phyloP scores from a whole-genome alignment of 2,329 filamentous ascomycete genomes.

The Neofusicoccum ribis region DNA sequence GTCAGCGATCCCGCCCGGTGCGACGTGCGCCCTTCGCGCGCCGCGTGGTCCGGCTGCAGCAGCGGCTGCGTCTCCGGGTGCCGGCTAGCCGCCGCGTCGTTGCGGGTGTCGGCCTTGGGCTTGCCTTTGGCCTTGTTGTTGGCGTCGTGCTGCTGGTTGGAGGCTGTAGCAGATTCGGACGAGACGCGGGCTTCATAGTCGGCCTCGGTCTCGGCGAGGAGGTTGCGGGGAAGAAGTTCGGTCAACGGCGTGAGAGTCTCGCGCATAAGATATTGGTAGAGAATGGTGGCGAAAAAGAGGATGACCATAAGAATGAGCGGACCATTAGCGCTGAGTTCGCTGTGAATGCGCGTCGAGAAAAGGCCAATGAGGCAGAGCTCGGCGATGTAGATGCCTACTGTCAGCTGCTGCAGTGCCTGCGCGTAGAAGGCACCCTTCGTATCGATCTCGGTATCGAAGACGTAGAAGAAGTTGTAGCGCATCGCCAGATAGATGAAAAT shows the following conservation, averaged over 20 bases:
- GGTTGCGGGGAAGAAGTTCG: conserved; percentile 19
- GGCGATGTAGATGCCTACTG: conserved; percentile 49
- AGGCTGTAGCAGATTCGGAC: background rate
- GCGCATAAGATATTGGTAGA: conserved; percentile 22
- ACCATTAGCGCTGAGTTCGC: conserved; percentile 34
- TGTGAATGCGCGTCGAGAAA: conserved; percentile 28
- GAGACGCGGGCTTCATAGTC: conserved; percentile 32
- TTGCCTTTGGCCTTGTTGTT: background rate
- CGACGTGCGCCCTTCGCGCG: background rate
- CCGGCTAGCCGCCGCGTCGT: background rate
- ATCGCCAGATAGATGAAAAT: conserved; percentile 65
- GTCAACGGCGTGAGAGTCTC: conserved; percentile 18
- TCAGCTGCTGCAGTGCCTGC: conserved; percentile 49
- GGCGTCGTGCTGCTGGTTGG: background rate
- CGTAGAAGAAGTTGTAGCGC: conserved; percentile 52
- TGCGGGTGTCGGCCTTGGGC: background rate
- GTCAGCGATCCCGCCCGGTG: background rate
- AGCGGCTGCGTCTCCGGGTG: conserved; percentile 5
- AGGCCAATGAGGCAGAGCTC: conserved; percentile 54
- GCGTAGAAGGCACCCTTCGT: conserved; percentile 51
- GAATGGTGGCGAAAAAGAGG: conserved; percentile 26
- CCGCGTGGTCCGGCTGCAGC: conserved; percentile 10
- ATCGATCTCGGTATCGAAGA: conserved; percentile 48
- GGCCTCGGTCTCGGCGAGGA: conserved; percentile 51
- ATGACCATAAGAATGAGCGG: conserved; percentile 33